A percentile compares a stretch with the other conserved stretches of the same genome.
phyloP scores from a whole-genome alignment of 1,139 yeast species.

The Debaryomyces singareniensis region DNA sequence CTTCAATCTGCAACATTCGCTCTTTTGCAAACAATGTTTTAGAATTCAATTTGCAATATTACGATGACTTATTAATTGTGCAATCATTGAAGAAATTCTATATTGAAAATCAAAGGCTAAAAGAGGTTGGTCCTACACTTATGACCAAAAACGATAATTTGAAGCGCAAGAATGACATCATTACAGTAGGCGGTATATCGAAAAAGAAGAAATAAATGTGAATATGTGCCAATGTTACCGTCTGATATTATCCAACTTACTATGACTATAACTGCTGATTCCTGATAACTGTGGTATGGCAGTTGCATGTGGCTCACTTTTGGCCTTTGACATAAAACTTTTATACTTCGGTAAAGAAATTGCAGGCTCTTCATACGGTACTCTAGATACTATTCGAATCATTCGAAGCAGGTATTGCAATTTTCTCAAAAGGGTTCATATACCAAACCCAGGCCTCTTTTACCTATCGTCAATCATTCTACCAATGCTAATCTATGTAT shows the following conservation, averaged over 20 bases:
- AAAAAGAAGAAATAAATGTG: conserved; percentile 3
- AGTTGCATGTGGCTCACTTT: too few species aligned
- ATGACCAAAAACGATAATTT: conserved; percentile 28
- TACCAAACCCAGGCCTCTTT: neutral
- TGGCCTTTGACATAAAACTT: too few species aligned
- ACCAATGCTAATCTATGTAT: conserved; percentile 2
- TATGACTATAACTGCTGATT: too few species aligned
- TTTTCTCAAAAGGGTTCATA: too few species aligned
- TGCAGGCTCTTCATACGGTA: too few species aligned
- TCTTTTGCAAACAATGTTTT: conserved; percentile 13
- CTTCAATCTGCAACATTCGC: conserved; percentile 18
- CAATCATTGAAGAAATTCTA: conserved; percentile 37
- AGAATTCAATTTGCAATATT: conserved; percentile 27
- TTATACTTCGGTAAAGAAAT: too few species aligned
- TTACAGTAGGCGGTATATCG: conserved; percentile 4
- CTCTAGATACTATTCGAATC: too few species aligned
- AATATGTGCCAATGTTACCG: too few species aligned
- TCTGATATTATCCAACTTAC: too few species aligned
- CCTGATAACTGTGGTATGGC: too few species aligned
- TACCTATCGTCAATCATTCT: conserved; percentile 2
- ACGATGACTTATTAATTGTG: conserved; percentile 35
- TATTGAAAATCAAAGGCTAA: conserved; percentile 27
- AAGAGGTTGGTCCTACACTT: conserved; percentile 19
- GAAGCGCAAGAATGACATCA: conserved; percentile 20
- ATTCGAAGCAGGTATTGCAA: too few species aligned